Conservation (phyloP, 2,329 filamentous ascomycete species). For the Sporothrix pallida region DNA sequence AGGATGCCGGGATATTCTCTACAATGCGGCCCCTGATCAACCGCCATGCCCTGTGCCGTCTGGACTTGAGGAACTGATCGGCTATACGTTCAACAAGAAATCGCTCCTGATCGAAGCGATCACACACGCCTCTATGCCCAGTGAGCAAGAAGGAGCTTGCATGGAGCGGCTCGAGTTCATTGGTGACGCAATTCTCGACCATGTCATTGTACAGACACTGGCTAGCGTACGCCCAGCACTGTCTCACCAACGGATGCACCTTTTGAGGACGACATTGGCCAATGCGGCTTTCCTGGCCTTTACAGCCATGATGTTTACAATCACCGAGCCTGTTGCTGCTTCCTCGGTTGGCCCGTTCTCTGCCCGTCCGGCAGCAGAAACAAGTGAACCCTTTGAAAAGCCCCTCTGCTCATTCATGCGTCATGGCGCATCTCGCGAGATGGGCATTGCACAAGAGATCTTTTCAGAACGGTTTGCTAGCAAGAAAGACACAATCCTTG, state of each 20-base stretch:
- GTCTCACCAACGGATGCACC: constrained; percentile 69
- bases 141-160: constrained; percentile 54
- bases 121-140: constrained; percentile 71
- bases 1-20: constrained; percentile 52
- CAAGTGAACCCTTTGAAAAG: background rate
- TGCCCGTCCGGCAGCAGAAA: background rate
- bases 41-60: constrained; percentile 50
- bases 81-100: constrained; percentile 73
- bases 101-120: constrained; percentile 76
- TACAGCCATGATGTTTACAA: constrained; percentile 64
- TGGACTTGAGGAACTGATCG: constrained; percentile 68
- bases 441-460: constrained; percentile 46
- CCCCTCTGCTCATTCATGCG: constrained; percentile 75
- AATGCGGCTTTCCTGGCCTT: constrained; percentile 84
- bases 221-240: constrained; percentile 47
- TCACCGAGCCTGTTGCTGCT: constrained; percentile 39
- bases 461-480: constrained; percentile 54
- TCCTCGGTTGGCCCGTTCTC: background rate
- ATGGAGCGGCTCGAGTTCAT: constrained; percentile 85
- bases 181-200: constrained; percentile 84
- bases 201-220: constrained; percentile 63
- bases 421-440: constrained; percentile 53
- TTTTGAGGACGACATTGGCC: constrained; percentile 74
- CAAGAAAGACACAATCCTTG: constrained; percentile 56
- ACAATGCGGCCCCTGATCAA: constrained; percentile 48